A percentile compares a stretch with the other conserved stretches of the same genome.
Conservation (phyloP, 1,284 basidiomycete genomes). For the Pseudomicrostroma phylloplanum region DNA sequence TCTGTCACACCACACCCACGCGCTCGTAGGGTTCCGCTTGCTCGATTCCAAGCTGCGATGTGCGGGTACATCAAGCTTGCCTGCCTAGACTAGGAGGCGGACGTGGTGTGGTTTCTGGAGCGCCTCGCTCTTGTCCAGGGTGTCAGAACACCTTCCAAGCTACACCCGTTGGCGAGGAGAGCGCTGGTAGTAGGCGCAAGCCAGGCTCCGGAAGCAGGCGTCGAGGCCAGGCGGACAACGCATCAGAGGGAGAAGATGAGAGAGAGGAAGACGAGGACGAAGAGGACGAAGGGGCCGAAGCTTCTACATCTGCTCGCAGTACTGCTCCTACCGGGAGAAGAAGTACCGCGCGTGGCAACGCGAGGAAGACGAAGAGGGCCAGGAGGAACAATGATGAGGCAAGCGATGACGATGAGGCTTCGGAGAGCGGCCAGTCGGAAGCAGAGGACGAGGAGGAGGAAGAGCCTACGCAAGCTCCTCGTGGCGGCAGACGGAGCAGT, state of each 20-base stretch:
- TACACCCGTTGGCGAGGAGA: constrained; percentile 3
- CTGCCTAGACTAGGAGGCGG: not conserved
- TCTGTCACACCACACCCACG: not conserved
- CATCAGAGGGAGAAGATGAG: not conserved
- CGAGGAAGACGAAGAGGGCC: not conserved
- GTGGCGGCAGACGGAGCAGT: not conserved
- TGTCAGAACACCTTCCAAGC: not conserved
- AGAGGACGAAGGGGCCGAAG: not conserved
- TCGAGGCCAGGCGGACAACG: not conserved
- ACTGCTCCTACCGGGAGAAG: not conserved
- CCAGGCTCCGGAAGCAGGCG: not conserved
- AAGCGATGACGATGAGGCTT: not conserved
- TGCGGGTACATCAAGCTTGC: not conserved
- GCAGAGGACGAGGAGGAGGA: constrained; percentile 4
- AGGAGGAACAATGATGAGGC: not conserved
- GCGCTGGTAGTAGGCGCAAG: not conserved
- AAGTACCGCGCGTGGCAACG: not conserved
- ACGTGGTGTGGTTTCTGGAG: not conserved
- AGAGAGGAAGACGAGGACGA: not conserved
- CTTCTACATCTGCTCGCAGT: not conserved
- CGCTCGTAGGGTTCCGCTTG: not conserved
- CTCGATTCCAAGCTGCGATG: not conserved
- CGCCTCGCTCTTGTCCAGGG: not conserved
- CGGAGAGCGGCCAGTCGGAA: not conserved
- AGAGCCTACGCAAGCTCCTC: not conserved